Evolutionary conservation across 495 filamentous ascomycete genomes (phyloP), one percentile per base, ranked within the genome.

Genomic region (Lineolata rhizophorae): DNA sequence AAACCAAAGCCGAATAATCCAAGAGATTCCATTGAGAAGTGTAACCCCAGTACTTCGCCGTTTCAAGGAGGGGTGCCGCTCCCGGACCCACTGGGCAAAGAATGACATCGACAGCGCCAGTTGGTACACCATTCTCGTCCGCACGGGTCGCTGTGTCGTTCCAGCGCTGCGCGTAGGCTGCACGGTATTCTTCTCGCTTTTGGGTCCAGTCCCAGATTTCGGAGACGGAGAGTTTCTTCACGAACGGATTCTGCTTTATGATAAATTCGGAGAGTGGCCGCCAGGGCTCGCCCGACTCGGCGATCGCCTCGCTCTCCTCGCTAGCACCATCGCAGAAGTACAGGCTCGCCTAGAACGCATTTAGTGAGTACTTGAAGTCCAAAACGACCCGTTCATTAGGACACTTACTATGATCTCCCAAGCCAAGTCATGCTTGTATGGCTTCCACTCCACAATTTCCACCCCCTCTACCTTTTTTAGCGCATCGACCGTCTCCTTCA

Each of bases 1-100:
- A 71, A 0, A 68, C 53, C 2, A 56, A 47, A 14, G 59, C 62
- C 6, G 71, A 76, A 38, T 72, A 70, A 43, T 80, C 72, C 0
- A 80, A 50, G 21, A 78, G 41, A 41, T 84, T 82, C 73, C 75
- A 84, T 37, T 76, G 65, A 2, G 58, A 53, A 0, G 72, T 77
- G 32, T 80, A 84, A 10, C 62, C 60, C 75, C 72, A 78, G 45
- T 75, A 78, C 11, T 62, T 61, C 0, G 64, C 55, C 10, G 64
- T 65, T 20, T 65, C 63, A 29, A 72, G 58, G 31, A 58, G 60
- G 3, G 68, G 60, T 1, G 76, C 72, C 0, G 60, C 60, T 10
- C 69, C 62, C 1, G 65, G 61, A 10, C 62, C 65, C 0, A 57
- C 62, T 0, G 77, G 74, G 31, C 62, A 69, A 0, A 87, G 54